A percentile compares a stretch with the other conserved stretches of the same genome.
Evolutionary conservation across 164 flowering plant species (phyloP).

Genomic region (Hamamelis virginiana): DNA sequence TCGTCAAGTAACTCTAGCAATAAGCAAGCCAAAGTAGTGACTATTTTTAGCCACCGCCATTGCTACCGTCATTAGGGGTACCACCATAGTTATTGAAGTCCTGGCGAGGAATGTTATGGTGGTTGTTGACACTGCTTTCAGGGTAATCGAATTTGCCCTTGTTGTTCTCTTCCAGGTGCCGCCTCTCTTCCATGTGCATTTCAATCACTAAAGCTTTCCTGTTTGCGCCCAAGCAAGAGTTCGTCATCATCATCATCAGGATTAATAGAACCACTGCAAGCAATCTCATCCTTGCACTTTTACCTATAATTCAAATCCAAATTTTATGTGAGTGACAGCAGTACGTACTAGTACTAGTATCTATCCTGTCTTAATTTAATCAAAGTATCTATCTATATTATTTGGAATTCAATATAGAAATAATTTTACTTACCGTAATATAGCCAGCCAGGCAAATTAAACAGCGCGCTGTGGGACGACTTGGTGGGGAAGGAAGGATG

Average conservation of each 20-base stretch:
- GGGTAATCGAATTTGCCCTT: not conserved
- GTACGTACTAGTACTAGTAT: no score
- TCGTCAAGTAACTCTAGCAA: no score
- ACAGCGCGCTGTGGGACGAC: not conserved
- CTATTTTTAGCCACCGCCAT: no score
- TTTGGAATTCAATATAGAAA: not conserved
- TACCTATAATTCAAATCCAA: not conserved
- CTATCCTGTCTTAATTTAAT: no score
- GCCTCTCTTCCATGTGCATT: not conserved
- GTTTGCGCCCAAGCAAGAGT: constrained; percentile 10
- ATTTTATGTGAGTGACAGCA: not conserved
- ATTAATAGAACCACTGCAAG: constrained; percentile 16
- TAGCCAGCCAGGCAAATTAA: not conserved
- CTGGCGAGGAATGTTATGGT: constrained; percentile 26
- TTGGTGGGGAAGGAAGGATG: not conserved
- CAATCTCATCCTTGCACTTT: constrained; percentile 6
- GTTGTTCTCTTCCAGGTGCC: constrained; percentile 2
- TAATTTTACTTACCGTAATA: not conserved
- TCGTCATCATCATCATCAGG: constrained; percentile 18
- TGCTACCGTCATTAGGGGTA: not conserved
- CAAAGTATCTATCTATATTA: not conserved
- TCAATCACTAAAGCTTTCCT: constrained; percentile 4
- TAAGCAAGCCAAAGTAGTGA: no score
- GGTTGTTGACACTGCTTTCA: constrained; percentile 19
- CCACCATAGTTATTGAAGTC: constrained; percentile 13